Evolutionary conservation across 805 yeast species (phyloP).

Genomic region (Candida ovalis): DNA sequence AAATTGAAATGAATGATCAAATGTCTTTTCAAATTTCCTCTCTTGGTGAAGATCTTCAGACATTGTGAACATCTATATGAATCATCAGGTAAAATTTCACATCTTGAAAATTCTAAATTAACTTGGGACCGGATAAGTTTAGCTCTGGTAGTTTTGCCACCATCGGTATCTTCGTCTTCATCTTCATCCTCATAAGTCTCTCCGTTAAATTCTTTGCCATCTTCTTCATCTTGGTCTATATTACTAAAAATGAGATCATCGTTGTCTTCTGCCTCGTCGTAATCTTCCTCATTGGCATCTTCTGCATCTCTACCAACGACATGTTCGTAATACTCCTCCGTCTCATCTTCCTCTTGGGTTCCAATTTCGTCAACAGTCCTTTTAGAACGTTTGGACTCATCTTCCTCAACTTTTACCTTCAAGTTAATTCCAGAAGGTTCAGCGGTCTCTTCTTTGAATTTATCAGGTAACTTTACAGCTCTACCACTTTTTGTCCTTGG

Average conservation of each 20-base stretch:
- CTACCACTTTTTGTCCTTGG: slow-evolving; percentile 2
- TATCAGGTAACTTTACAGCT: slow-evolving; percentile 1
- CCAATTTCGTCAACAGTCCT: background rate
- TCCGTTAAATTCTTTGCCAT: background rate
- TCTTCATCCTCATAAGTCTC: slow-evolving; percentile 1
- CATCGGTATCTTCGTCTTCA: background rate
- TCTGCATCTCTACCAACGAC: background rate
- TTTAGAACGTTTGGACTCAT: background rate
- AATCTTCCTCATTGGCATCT: slow-evolving; percentile 1
- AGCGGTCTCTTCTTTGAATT: background rate
- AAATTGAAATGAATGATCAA: slow-evolving; percentile 23
- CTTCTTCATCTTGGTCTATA: background rate
- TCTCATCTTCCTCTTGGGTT: background rate
- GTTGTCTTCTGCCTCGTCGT: slow-evolving; percentile 2
- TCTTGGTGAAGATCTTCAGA: slow-evolving; percentile 19
- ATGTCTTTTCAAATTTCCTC: slow-evolving; percentile 25
- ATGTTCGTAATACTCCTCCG: background rate
- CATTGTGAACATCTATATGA: slow-evolving; percentile 20
- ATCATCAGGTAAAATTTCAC: slow-evolving; percentile 17
- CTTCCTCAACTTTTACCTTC: background rate
- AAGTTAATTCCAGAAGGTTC: background rate
- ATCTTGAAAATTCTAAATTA: slow-evolving; percentile 17
- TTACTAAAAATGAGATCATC: slow-evolving; percentile 1
- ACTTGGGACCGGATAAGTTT: slow-evolving; percentile 15
- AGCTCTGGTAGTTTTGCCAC: background rate